A percentile compares a stretch with the other conserved stretches of the same genome.
phyloP scores from a whole-genome alignment of 2,329 filamentous ascomycete genomes.

The Hansfordia pulvinata region DNA sequence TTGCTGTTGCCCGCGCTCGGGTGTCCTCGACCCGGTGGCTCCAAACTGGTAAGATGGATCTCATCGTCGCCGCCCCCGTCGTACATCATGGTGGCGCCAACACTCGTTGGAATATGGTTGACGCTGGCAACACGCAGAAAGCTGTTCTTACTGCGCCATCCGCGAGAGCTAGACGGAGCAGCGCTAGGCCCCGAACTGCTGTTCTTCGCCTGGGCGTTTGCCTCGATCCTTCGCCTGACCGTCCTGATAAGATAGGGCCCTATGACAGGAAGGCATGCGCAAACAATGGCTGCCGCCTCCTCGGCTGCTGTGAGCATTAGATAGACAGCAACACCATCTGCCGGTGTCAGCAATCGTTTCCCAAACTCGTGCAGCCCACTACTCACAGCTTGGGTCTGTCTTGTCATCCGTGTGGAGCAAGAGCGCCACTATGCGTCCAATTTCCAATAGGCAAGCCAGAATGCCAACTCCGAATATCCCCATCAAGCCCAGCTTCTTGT shows the following conservation, averaged over 20 bases:
- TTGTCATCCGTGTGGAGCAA: conserved; percentile 12
- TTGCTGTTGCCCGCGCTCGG: not conserved
- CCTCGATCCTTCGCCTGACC: conserved; percentile 2
- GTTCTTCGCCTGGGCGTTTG: conserved; percentile 4
- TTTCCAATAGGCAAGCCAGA: conserved; percentile 10
- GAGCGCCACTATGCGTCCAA: conserved; percentile 9
- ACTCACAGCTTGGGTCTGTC: conserved; percentile 11
- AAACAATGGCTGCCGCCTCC: conserved; percentile 13
- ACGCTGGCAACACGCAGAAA: conserved; percentile 9
- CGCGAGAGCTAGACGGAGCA: no score
- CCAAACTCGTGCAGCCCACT: not conserved
- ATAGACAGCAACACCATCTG: conserved; percentile 12
- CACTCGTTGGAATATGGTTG: conserved; percentile 5
- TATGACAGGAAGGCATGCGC: conserved; percentile 10
- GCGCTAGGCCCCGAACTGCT: conserved; percentile 1
- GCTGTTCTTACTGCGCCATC: conserved; percentile 6
- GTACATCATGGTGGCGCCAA: conserved; percentile 4
- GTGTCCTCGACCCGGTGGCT: conserved; percentile 5
- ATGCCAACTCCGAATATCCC: conserved; percentile 12
- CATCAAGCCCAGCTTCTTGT: conserved; percentile 11
- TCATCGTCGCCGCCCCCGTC: conserved; percentile 5
- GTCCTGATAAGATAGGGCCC: conserved; percentile 7
- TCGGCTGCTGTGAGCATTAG: conserved; percentile 12
- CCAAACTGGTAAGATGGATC: conserved; percentile 6
- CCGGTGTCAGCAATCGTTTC: not conserved